Evolutionary conservation across 2,329 filamentous ascomycete species (phyloP), one percentile per base, ranked within the genome.

Genomic region (Cordyceps cicadae): DNA sequence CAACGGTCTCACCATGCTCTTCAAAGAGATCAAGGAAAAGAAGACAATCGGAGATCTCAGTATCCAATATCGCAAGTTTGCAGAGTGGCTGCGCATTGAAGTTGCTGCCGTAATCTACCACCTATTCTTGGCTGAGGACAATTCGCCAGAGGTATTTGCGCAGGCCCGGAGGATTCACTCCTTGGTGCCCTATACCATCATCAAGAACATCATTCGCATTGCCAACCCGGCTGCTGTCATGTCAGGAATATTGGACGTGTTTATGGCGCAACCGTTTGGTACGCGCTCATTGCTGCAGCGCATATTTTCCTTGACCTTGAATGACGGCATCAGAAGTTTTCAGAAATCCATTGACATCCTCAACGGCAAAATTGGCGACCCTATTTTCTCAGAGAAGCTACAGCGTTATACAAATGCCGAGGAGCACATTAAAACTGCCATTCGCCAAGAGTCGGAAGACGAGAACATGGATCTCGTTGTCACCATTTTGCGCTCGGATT

Each of bases 141-240:
- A 99, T 73, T 97, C 93, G 0, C 92, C 94, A 0, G 94, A 99
- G 70, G 76, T 99, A 34, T 97, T 97, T 72, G 91, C 92, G 0
- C 94, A 99, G 74, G 87, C 89, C 5, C 96, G 93, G 76, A 86
- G 90, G 63, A 97, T 97, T 57, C 94, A 99, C 71, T 96, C 92
- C 0, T 82, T 97, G 60, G 88, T 99, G 50, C 94, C 94, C 0
- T 99, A 99, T 71, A 88, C 87, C 0, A 79, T 97, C 54, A 81
- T 99, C 71, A 99, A 99, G 78, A 97, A 97, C 70, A 91, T 96
- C 52, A 97, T 99, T 69, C 87, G 93, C 61, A 91, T 97, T 66
- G 92, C 94, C 24, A 99, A 99, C 67, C 94, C 94, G 2, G 93
- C 93, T 0, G 91, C 92, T 6, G 94, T 99, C 65, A 97, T 99